Evolutionary conservation across 1,284 basidiomycete species (phyloP), one percentile per base, ranked within the genome.

Genomic region (Phellinidium pouzarii): DNA sequence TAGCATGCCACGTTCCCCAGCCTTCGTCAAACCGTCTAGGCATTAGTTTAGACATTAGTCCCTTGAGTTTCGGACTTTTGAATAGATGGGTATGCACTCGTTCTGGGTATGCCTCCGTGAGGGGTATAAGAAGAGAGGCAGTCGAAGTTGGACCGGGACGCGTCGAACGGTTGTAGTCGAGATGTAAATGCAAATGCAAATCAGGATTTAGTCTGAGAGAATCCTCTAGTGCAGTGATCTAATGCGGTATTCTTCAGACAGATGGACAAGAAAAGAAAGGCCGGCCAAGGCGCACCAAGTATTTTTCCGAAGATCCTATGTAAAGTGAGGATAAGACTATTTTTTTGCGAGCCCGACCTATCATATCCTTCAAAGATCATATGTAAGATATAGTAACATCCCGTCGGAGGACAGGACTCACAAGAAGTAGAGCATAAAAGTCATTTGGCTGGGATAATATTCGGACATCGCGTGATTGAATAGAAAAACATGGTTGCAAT

Each of bases 1-100:
- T 99, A 20, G 94, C 88, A 66, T 99, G 96, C 90, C 95, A 97
- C 3, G 95, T 89, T 0, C 96, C 95, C 87, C 92, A 98, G 0
- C 94, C 96, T 71, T 99, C 96, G 63, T 98, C 94, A 68, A 94
- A 96, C 42, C 96, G 76, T 47, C 90, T 87, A 1, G 96, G 96
- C 1, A 98, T 82, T 20, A 94, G 56, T 55, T 76, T 79, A 40
- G 90, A 82, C 65, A 91, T 72, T 31, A 88, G 60, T 0, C 88
- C 86, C 22, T 81, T 76, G 27, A 98, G 75, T 55, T 85, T 89
- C 0, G 95, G 94, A 60, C 91, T 94, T 47, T 86, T 82, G 67
- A 88, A 99, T 59, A 92, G 77, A 44, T 82, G 80, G 9, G 94
- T 74, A 53, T 86, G 82, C 14, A 94, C 84, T 55, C 89, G 78